Evolutionary conservation across 192 early-diverging fungal species (phyloP), one percentile per base, ranked within the genome.

Genomic region (Phlyctochytrium bullatum): DNA sequence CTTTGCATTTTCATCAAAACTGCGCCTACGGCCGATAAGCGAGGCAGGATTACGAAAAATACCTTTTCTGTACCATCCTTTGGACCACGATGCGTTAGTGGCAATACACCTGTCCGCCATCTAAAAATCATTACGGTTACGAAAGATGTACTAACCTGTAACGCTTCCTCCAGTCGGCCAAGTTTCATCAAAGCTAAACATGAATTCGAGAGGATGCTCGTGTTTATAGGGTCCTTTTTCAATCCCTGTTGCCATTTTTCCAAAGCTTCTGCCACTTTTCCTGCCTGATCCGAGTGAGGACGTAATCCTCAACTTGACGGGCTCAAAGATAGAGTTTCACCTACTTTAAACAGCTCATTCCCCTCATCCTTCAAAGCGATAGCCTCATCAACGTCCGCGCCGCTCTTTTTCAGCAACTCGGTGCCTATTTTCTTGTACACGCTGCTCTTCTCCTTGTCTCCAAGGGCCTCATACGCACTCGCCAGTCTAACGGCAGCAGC

Each of bases 41-140:
- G 10, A 27, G 3, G 23, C 3, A 56, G 20, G 23, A 16, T 35
- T 10, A 10, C 3, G 6, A 27, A 23, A 6, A 10, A 31, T 59
- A 51, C 72, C 72, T 59, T 74, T 68, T 31, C 72, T 65, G 62
- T 58, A 74, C 50, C 52, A 74, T 1, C 66, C 72, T 34, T 74
- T 74, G 20, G 54, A 12, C 72, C 72, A 74, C 0, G 67, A 35
- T 20, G 72, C 66, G 29, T 68, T 63, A 27, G 62, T 30, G 3
- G 24, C 50, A 10, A 57, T 31, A 47, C 72, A 74, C 28, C 66
- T 36, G 27, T 74, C 66, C 1, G 72, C 72, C 58, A 62, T 52
- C 65, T 73, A n/a, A n/a, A n/a, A n/a, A n/a, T n/a, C n/a, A n/a
- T n/a, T n/a, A n/a, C n/a, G n/a, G n/a, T n/a, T n/a, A n/a, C n/a